Percentiles rank a stretch among this genome's conserved stretches.
Conservation (phyloP, 495 filamentous ascomycete genomes). For the Trichocladium uniseriatum region DNA sequence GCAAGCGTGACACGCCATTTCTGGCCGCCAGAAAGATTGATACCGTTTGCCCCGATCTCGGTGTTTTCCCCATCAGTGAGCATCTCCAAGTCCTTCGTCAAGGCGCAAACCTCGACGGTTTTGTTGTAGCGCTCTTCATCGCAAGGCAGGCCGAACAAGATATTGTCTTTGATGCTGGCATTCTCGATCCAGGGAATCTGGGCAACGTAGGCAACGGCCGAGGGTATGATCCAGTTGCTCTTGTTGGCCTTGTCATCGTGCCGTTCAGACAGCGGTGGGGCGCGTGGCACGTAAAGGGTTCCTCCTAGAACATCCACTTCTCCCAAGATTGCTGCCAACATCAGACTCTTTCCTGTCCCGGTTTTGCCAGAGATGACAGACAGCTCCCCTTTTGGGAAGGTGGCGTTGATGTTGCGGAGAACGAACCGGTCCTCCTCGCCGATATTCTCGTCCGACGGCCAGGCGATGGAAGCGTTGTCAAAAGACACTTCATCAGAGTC, state of each 20-base stretch:
- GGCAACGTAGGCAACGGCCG: conserved; percentile 63
- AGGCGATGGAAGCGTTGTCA: conserved; percentile 61
- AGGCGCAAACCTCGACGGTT: conserved; percentile 58
- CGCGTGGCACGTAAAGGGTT: conserved; percentile 41
- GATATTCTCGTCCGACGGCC: conserved; percentile 53
- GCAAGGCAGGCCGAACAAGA: conserved; percentile 63
- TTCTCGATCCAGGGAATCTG: conserved; percentile 87
- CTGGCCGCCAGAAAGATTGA: conserved; percentile 78
- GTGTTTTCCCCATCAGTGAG: conserved; percentile 65
- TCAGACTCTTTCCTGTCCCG: conserved; percentile 58
- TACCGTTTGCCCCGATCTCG: conserved; percentile 72
- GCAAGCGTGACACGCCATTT: conserved; percentile 75
- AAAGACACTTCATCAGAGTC: conserved; percentile 54
- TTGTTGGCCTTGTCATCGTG: conserved; percentile 49
- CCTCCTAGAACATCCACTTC: conserved; percentile 52
- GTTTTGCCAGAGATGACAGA: conserved; percentile 64
- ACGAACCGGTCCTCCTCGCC: conserved; percentile 50
- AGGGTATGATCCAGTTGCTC: conserved; percentile 61
- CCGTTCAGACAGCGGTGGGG: conserved; percentile 36
- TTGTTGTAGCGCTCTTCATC: conserved; percentile 54
- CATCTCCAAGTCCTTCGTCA: conserved; percentile 66
- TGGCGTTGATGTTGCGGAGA: conserved; percentile 51
- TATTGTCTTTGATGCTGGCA: conserved; percentile 64
- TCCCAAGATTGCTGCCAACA: conserved; percentile 56
- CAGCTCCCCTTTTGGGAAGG: conserved; percentile 57